A percentile compares a stretch with the other conserved stretches of the same genome.
phyloP scores from a whole-genome alignment of 2,329 filamentous ascomycete genomes.

The Lanzia echinophila region DNA sequence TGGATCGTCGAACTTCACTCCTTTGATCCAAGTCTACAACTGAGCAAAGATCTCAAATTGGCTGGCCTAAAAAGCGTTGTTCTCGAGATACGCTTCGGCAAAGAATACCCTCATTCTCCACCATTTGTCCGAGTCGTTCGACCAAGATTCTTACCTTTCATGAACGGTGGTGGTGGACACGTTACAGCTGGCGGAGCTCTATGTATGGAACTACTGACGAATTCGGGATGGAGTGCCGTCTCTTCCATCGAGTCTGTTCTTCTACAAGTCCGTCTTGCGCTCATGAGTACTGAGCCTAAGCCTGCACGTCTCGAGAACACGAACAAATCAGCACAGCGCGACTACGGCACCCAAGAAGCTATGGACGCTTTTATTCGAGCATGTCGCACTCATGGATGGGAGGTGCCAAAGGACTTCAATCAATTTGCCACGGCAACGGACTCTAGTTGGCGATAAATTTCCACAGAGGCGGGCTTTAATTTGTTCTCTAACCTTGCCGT shows the following conservation, averaged over 20 bases:
- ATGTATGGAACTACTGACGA: conserved; percentile 78
- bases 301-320: conserved; percentile 59
- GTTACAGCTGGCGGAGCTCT: conserved; percentile 79
- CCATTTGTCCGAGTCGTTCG: conserved; percentile 80
- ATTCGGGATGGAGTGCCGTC: conserved; percentile 71
- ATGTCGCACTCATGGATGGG: conserved; percentile 65
- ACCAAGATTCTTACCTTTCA: conserved; percentile 70
- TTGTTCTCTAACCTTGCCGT: too few relatives aligned
- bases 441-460: neutral
- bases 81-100: conserved; percentile 74
- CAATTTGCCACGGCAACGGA: conserved; percentile 14
- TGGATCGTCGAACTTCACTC: conserved; percentile 89
- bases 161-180: conserved; percentile 72
- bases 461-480: too few relatives aligned
- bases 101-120: conserved; percentile 68
- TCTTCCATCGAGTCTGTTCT: conserved; percentile 72
- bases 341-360: conserved; percentile 66
- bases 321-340: conserved; percentile 20
- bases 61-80: conserved; percentile 60
- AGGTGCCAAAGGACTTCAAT: conserved; percentile 55
- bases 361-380: conserved; percentile 66
- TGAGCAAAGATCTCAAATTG: conserved; percentile 67
- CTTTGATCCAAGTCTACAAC: conserved; percentile 61
- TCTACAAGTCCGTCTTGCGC: conserved; percentile 71
- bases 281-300: conserved; percentile 59